A percentile compares a stretch with the other conserved stretches of the same genome.
Conservation (phyloP, 2,329 filamentous ascomycete species). For the Microascus cirrosus region DNA sequence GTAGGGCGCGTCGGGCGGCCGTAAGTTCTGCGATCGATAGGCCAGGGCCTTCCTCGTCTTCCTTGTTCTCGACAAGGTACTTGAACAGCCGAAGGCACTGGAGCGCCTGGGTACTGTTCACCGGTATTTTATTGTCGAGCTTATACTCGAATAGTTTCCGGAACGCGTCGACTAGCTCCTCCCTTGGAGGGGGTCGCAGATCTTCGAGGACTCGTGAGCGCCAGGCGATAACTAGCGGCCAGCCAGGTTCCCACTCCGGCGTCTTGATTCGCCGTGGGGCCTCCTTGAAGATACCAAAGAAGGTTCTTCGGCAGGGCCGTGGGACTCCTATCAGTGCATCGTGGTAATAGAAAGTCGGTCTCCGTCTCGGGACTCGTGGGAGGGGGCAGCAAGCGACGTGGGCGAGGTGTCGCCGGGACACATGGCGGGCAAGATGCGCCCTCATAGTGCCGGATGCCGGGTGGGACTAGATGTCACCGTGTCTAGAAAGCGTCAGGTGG, state of each 20-base stretch:
- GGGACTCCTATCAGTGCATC: not conserved
- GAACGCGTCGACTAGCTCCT: slow-evolving; percentile 57
- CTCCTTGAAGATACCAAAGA: slow-evolving; percentile 54
- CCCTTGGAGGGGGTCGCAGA: slow-evolving; percentile 49
- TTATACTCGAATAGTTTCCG: slow-evolving; percentile 51
- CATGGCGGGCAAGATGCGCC: slow-evolving; percentile 32
- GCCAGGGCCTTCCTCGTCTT: slow-evolving; percentile 16
- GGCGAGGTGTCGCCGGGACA: slow-evolving; percentile 25
- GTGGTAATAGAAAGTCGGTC: not conserved
- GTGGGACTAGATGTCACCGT: not conserved
- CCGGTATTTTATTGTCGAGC: slow-evolving; percentile 27
- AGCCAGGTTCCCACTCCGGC: slow-evolving; percentile 56
- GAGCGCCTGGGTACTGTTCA: slow-evolving; percentile 57
- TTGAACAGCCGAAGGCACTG: slow-evolving; percentile 44
- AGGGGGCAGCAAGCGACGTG: slow-evolving; percentile 8
- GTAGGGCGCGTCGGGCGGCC: slow-evolving; percentile 31
- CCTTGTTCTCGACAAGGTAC: slow-evolving; percentile 38
- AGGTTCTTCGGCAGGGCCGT: slow-evolving; percentile 22
- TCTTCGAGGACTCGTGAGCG: slow-evolving; percentile 50
- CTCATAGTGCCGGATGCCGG: slow-evolving; percentile 26
- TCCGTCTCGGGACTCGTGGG: not conserved
- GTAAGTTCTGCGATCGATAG: slow-evolving; percentile 28
- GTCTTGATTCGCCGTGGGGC: slow-evolving; percentile 48
- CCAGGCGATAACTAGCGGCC: slow-evolving; percentile 60
- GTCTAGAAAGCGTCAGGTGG: not conserved